Base-by-base conservation (phyloP, 108 stramenopile species). In the Nitzschia sp. region DNA sequence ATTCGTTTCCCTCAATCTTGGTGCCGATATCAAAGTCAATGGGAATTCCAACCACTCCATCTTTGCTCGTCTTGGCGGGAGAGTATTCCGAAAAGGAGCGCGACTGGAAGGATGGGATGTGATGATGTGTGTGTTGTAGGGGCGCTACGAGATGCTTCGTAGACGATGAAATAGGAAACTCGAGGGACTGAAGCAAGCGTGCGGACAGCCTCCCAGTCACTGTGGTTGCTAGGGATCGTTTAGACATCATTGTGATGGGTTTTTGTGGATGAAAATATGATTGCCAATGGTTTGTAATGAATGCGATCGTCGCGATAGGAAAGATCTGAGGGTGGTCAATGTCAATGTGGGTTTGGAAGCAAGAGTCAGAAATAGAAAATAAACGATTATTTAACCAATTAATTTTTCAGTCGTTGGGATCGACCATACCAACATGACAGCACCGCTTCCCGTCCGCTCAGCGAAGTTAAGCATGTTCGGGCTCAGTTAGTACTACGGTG, bases 21-120 rank as follows among this genome's bases (percentile, higher is more conserved):
- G 88, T 83, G 9, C 83, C 72, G 44, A 89, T 71, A 66, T 86
- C 85, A 71, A 96, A 96, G 69, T 94, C 89, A 51, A 96, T 93
- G 26, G 95, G 93, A 44, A 56, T 52, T 37, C 86, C 90, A 1
- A 87, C 80, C 3, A 91, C 87, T 14, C 90, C 87, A 76, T 91
- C 90, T 20, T 77, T 74, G 63, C 86, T 83, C 0, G 85, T 80
- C 24, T 65, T 70, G 53, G 72, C 78, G 1, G 51, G 55, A 20
- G 53, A 50, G 54, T 26, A 25, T 12, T 55, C 25, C 17, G 54
- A 55, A 3, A 55, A 55, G 21, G 21, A 20, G 2, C 24, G 25
- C 48, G 19, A 50, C 17, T 19, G 19, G 3, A 24, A 54, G 12
- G 19, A 12, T 20, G 20, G 21, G 53, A 54, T 17, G 21, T 3